Percentiles rank a stretch among this genome's conserved stretches.
Conservation (phyloP, 106 monocot genomes). For the Narthecium ossifragum region DNA sequence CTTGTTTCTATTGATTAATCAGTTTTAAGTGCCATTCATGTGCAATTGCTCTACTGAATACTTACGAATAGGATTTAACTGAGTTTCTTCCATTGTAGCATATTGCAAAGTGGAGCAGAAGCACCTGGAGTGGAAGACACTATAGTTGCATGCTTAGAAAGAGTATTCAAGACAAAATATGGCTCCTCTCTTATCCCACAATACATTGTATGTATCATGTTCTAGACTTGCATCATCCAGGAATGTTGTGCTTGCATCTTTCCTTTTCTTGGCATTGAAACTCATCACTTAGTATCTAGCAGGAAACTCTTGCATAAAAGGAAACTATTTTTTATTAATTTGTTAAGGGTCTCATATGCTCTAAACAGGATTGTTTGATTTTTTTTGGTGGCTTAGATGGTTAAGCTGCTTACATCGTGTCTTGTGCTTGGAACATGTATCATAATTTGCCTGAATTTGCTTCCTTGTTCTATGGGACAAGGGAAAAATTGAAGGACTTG, state of each 20-base stretch:
- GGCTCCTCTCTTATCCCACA: conserved; percentile 66
- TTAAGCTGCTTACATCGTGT: too few relatives aligned
- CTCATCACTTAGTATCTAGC: not conserved
- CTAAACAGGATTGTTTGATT: too few relatives aligned
- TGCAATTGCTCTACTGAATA: too few relatives aligned
- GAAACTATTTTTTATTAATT: not conserved
- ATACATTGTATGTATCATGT: conserved; percentile 48
- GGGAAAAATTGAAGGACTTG: not conserved
- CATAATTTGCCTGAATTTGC: too few relatives aligned
- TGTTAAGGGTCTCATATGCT: not conserved
- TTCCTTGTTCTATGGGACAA: too few relatives aligned
- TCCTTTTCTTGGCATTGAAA: not conserved
- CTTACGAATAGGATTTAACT: too few relatives aligned
- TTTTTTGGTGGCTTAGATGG: too few relatives aligned
- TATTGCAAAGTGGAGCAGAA: conserved; percentile 43
- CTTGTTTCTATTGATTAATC: not conserved
- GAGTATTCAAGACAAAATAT: conserved; percentile 67
- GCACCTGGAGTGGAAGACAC: conserved; percentile 39
- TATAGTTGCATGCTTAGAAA: conserved; percentile 71
- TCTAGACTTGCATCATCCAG: not conserved
- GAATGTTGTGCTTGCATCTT: not conserved
- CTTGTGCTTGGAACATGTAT: too few relatives aligned
- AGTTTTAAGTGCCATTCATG: not conserved
- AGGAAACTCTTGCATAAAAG: not conserved
- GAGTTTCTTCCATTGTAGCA: conserved; percentile 25